phyloP scores from a whole-genome alignment of 805 yeast genomes.

The Danielia oregonensis region DNA sequence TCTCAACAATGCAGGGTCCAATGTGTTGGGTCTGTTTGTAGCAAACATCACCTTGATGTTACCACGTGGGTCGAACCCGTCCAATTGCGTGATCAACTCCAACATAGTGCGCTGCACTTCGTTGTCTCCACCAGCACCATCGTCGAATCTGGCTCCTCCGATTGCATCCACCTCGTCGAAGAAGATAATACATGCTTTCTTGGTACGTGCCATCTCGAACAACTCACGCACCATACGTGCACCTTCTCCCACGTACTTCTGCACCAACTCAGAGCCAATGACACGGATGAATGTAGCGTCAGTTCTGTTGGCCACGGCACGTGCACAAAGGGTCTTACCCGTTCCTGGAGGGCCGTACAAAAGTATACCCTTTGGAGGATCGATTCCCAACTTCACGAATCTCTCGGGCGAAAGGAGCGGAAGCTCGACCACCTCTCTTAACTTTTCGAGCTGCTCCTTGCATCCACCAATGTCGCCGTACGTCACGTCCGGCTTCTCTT shows the following conservation, averaged over 20 bases:
- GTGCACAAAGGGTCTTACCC: slow-evolving; percentile 96
- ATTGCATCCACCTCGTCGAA: slow-evolving; percentile 98
- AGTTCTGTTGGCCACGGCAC: slow-evolving; percentile 98
- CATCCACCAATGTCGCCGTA: slow-evolving; percentile 98
- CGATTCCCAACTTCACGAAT: slow-evolving; percentile 94
- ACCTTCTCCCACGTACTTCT: slow-evolving; percentile 99
- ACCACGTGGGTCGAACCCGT: slow-evolving; percentile 98
- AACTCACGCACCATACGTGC: slow-evolving; percentile 99
- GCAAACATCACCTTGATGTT: slow-evolving; percentile 99
- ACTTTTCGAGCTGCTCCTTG: slow-evolving; percentile 87
- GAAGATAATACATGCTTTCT: slow-evolving; percentile 95
- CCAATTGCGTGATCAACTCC: slow-evolving; percentile 95
- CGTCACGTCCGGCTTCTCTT: slow-evolving; percentile 98
- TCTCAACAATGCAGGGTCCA: slow-evolving; percentile 95
- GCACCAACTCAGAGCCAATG: slow-evolving; percentile 97
- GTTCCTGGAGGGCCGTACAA: slow-evolving; percentile 99
- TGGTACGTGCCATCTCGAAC: slow-evolving; percentile 98
- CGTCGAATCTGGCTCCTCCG: slow-evolving; percentile 99
- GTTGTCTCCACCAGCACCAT: slow-evolving; percentile 99
- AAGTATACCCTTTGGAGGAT: slow-evolving; percentile 97
- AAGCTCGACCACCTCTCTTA: slow-evolving; percentile 21
- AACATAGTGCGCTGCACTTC: slow-evolving; percentile 99
- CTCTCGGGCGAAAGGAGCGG: slow-evolving; percentile 81
- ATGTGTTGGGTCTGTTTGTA: slow-evolving; percentile 95
- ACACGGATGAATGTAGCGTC: slow-evolving; percentile 98